phyloP scores from a whole-genome alignment of 176 grass and related monocot genomes.

The Paspalum vaginatum region DNA sequence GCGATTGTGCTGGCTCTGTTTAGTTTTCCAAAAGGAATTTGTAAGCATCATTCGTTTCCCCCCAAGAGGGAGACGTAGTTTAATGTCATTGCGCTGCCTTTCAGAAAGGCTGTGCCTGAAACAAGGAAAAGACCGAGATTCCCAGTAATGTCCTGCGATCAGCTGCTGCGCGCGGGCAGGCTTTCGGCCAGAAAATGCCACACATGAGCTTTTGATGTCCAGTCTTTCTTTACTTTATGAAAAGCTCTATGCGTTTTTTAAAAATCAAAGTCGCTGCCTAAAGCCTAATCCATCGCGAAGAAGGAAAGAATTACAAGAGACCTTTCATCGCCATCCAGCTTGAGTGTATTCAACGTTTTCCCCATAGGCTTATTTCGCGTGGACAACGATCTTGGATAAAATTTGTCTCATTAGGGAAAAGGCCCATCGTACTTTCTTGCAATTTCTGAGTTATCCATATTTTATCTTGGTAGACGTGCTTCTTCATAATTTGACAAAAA shows the following conservation, averaged over 20 bases:
- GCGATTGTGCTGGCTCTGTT: no score
- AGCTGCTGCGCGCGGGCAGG: background rate
- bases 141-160: background rate
- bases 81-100: background rate
- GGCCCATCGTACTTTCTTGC: no score
- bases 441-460: no score
- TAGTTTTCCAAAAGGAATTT: slow-evolving; percentile 1
- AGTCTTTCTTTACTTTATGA: slow-evolving; percentile 42
- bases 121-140: slow-evolving; percentile 12
- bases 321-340: background rate
- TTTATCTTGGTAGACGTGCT: no score
- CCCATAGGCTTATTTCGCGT: background rate
- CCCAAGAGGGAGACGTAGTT: background rate
- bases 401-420: background rate
- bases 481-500: no score
- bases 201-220: slow-evolving; percentile 38
- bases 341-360: background rate
- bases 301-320: slow-evolving; percentile 28
- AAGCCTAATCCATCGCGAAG: slow-evolving; percentile 19
- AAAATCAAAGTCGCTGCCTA: background rate
- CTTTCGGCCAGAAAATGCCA: slow-evolving; percentile 55
- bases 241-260: background rate
- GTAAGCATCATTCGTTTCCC: background rate
- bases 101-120: slow-evolving; percentile 2
- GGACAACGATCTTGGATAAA: background rate